Evolutionary conservation across 139 green algal genomes (phyloP).

Genomic region (Tetradesmus lagerheimii): DNA sequence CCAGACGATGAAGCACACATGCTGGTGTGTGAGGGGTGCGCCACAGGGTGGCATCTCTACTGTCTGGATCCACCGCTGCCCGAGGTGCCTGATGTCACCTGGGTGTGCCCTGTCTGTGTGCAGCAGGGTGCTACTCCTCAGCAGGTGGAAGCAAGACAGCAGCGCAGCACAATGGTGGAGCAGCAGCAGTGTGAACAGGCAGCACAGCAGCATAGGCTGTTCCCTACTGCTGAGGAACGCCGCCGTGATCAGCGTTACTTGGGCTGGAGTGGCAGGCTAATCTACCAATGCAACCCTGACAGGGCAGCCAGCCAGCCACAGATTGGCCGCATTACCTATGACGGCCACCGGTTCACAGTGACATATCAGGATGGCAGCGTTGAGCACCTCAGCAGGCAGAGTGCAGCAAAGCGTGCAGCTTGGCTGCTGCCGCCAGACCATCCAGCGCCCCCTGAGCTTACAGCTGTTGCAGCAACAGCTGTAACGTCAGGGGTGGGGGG

Average conservation of each 20-base stretch:
- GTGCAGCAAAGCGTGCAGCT: neutral
- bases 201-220: neutral
- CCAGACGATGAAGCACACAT: neutral
- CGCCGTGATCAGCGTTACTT: neutral
- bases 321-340: neutral
- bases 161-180: neutral
- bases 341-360: neutral
- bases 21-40: constrained; percentile 12
- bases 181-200: neutral
- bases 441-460: too few species aligned
- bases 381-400: neutral
- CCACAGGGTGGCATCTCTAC: neutral
- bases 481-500: too few species aligned
- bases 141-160: neutral
- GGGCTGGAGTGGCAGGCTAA: neutral
- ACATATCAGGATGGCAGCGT: neutral
- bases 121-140: neutral
- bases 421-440: neutral
- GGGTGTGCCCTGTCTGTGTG: neutral
- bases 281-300: neutral
- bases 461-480: too few species aligned
- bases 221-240: neutral
- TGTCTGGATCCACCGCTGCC: neutral
- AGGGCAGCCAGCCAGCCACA: neutral
- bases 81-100: neutral